A percentile compares a stretch with the other conserved stretches of the same genome.
These are phyloP conservation scores for Lecanicillium sp. DNA, from an alignment of 2,329 filamentous ascomycete genomes.

Conservation along the genomic window DNA sequence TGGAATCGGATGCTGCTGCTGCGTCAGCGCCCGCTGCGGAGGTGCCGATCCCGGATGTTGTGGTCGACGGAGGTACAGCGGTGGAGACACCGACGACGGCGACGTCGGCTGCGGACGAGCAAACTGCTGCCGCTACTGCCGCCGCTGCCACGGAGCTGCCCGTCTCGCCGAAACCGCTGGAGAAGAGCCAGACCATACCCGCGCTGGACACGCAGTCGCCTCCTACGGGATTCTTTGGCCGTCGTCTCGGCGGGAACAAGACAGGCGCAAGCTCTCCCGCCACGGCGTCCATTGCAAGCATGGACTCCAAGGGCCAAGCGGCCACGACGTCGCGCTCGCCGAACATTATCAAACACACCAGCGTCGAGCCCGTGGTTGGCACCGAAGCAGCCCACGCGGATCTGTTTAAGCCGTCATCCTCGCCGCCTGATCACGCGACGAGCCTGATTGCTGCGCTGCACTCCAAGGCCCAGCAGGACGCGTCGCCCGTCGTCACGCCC, in stretches of 20 bases:
- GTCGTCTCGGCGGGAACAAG: constrained; percentile 38
- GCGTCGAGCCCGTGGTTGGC: constrained; percentile 56
- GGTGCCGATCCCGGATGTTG: neutral
- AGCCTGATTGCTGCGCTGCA: constrained; percentile 63
- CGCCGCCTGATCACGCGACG: constrained; percentile 54
- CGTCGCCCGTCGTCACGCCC: constrained; percentile 43
- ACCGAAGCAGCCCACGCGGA: constrained; percentile 63
- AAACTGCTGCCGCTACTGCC: constrained; percentile 17
- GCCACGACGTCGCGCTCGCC: constrained; percentile 30
- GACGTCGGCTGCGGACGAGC: neutral
- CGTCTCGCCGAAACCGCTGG: constrained; percentile 39
- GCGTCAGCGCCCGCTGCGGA: neutral
- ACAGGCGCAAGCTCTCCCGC: constrained; percentile 25
- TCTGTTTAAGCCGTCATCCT: constrained; percentile 50
- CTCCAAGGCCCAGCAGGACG: constrained; percentile 52
- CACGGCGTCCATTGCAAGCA: constrained; percentile 41
- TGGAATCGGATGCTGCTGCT: constrained; percentile 20
- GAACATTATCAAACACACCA: constrained; percentile 38
- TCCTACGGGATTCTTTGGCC: constrained; percentile 42
- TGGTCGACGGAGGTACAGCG: too few species aligned
- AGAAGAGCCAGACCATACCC: constrained; percentile 51
- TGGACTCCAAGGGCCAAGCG: constrained; percentile 39
- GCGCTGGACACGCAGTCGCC: constrained; percentile 31
- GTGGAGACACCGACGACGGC: neutral
- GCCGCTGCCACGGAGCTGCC: constrained; percentile 27